Percentiles rank a stretch among this genome's conserved stretches.
Evolutionary conservation across 306 rosid genomes (phyloP).

Genomic region (Vachellia pachyceras): DNA sequence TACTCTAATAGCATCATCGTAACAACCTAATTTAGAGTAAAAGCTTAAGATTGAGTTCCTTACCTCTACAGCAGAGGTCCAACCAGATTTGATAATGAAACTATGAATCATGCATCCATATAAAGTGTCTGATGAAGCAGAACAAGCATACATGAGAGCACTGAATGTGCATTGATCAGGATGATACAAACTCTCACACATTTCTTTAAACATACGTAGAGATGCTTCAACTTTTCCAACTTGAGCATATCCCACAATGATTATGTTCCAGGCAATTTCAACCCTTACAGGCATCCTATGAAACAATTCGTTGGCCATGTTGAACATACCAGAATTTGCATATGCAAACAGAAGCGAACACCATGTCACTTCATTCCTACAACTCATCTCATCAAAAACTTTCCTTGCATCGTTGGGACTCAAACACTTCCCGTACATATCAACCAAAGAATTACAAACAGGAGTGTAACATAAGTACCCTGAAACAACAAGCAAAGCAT

Average conservation of each 20-base stretch:
- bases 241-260: slow-evolving; percentile 63
- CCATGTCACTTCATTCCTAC: slow-evolving; percentile 70
- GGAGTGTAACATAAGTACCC: slow-evolving; percentile 67
- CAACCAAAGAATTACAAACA: slow-evolving; percentile 61
- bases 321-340: slow-evolving; percentile 52
- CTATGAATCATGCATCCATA: slow-evolving; percentile 68
- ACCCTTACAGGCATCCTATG: slow-evolving; percentile 63
- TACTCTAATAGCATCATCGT: too few species aligned
- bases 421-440: slow-evolving; percentile 83
- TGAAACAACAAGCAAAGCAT: slow-evolving; percentile 54
- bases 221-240: slow-evolving; percentile 61
- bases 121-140: slow-evolving; percentile 49
- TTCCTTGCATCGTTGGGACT: slow-evolving; percentile 56
- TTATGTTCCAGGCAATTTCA: slow-evolving; percentile 75
- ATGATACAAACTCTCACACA: slow-evolving; percentile 52
- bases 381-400: slow-evolving; percentile 67
- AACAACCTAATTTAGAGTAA: slow-evolving; percentile 66
- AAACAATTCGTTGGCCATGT: slow-evolving; percentile 55
- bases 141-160: slow-evolving; percentile 68
- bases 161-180: slow-evolving; percentile 85
- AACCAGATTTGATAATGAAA: slow-evolving; percentile 69
- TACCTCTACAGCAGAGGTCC: slow-evolving; percentile 67
- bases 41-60: slow-evolving; percentile 75
- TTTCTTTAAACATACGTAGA: slow-evolving; percentile 60
- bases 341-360: slow-evolving; percentile 76